These are phyloP conservation scores for Fraxinus dipetala DNA, from an alignment of 305 asterid species.

Conservation along the genomic window DNA sequence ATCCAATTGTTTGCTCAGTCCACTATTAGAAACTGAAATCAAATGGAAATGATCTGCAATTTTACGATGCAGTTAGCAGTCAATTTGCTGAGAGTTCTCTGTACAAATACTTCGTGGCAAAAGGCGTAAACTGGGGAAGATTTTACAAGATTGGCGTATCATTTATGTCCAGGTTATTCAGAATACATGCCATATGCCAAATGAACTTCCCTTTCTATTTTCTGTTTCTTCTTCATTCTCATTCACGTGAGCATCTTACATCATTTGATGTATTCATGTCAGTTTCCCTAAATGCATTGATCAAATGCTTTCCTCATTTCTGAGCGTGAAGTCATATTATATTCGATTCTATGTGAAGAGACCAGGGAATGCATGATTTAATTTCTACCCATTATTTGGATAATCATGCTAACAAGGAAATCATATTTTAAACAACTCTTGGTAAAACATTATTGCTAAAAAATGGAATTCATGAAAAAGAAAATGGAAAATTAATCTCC, in stretches of 20 bases:
- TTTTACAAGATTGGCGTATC: conserved; percentile 97
- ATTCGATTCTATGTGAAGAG: background rate
- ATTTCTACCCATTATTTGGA: background rate
- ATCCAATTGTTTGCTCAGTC: background rate
- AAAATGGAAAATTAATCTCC: background rate
- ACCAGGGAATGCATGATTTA: background rate
- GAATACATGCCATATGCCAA: background rate
- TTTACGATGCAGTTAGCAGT: conserved; percentile 64
- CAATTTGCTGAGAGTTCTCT: conserved; percentile 72
- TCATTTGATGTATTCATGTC: conserved; percentile 1
- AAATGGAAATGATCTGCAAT: conserved; percentile 24
- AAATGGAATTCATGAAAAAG: background rate
- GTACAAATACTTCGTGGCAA: conserved; percentile 96
- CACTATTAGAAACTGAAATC: conserved; percentile 13
- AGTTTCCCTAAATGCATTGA: background rate
- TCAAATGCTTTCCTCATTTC: no score
- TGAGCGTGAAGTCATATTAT: background rate
- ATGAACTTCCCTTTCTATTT: conserved; percentile 12
- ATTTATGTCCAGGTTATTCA: conserved; percentile 75
- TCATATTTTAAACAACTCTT: background rate
- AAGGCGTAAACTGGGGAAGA: conserved; percentile 96
- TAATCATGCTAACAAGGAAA: background rate
- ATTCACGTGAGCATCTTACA: background rate
- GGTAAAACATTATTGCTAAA: background rate
- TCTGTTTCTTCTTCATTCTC: background rate